Base-by-base conservation (phyloP, 768 basidiomycete species). In the Nidularia pulvinata region DNA sequence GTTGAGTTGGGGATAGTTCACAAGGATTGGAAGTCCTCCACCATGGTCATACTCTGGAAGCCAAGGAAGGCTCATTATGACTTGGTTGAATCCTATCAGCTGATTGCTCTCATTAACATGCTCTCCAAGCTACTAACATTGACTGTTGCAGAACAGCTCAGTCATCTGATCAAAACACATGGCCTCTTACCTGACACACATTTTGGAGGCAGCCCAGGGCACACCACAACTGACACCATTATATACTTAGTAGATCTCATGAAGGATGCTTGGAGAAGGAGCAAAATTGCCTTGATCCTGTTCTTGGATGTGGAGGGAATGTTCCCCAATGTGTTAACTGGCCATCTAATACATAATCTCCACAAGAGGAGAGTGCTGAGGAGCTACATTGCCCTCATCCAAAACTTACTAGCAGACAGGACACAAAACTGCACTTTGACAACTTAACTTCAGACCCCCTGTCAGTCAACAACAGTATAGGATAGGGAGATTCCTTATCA, bases 291-390 rank as follows among this genome's bases (percentile, higher is more conserved):
- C 1, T 65, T 62, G 2, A 61, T 64, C 0, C 65, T 76, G 0
- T 76, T 70, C 57, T 63, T 76, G 0, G 74, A 79, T 52, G 67
- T 78, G 1, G 62, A 75, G 55, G 74, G 67, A 0, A 74, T 73
- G 1, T 79, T 77, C 53, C 76, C 72, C 0, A 76, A 68, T 50
- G 66, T 65, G 0, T 65, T 65, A 9, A 61, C 55, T 0, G 64
- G 63, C 2, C 34, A 57, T 0, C 65, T 76, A 0, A 34, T 67
- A 6, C 67, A 72, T 50, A 67, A 71, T 54, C 55, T 76, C 57
- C 49, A 57, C 6, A 58, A 55, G 49, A 33, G 59, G 3, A 33
- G 69, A 1, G 57, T 72, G 0, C 65, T 71, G 0, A 30, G 49
- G 7, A 42, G 44, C 3, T 61, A 60, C 46, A 53, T 67, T 0